Evolutionary conservation across 257 asterid genomes (phyloP).

Genomic region (Forsythia suspensa): DNA sequence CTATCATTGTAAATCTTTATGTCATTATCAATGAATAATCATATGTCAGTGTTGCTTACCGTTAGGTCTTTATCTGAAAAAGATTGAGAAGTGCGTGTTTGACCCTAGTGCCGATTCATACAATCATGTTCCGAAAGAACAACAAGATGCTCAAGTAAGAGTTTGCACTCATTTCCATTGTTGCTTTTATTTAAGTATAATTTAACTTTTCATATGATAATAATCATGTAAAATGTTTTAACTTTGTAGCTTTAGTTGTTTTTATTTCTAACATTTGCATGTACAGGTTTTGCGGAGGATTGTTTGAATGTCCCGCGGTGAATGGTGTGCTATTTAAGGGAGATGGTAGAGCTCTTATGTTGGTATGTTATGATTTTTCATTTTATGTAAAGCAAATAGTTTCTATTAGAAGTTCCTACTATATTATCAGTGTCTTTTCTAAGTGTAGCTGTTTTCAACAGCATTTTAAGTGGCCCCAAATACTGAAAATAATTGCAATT

Average conservation of each 20-base stretch:
- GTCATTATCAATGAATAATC: not conserved
- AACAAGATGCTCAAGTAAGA: conserved; percentile 59
- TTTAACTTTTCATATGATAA: not conserved
- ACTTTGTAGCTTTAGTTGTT: too few relatives aligned
- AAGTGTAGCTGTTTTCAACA: too few relatives aligned
- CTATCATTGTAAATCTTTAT: not conserved
- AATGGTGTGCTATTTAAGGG: conserved; percentile 49
- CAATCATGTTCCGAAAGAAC: conserved; percentile 52
- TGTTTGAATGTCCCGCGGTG: conserved; percentile 47
- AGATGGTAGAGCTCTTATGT: conserved; percentile 51
- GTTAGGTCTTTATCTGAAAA: conserved; percentile 44
- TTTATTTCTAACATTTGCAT: not conserved
- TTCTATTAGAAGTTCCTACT: not conserved
- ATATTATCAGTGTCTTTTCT: too few relatives aligned
- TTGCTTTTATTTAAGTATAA: not conserved
- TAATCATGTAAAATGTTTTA: conserved; percentile 9
- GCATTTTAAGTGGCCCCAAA: not conserved
- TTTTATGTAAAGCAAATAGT: not conserved
- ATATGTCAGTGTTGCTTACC: conserved; percentile 15
- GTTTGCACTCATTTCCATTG: not conserved
- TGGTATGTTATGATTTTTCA: conserved; percentile 30
- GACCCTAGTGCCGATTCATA: conserved; percentile 49
- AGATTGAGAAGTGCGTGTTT: conserved; percentile 51
- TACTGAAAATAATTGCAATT: not conserved
- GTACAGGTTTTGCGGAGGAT: conserved; percentile 53